These are phyloP conservation scores for Pythium aquatile DNA, from an alignment of 352 stramenopile genomes.

Conservation along the genomic window DNA sequence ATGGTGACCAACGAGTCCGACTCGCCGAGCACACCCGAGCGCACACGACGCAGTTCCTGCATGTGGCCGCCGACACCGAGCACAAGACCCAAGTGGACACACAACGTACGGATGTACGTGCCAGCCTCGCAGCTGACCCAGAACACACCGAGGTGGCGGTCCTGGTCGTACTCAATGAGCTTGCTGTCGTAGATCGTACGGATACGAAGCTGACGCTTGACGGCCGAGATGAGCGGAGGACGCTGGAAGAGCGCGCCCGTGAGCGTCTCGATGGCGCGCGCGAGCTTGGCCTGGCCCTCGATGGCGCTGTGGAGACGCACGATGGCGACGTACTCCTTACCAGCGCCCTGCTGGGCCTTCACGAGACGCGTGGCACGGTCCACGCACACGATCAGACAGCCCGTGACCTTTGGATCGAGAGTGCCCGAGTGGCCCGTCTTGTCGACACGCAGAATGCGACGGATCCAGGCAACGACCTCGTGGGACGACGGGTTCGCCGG, in stretches of 20 bases:
- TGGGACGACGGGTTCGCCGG: conserved; percentile 99
- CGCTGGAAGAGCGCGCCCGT: conserved; percentile 99
- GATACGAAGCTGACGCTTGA: conserved; percentile 99
- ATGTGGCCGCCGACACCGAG: conserved; percentile 98
- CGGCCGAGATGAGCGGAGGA: conserved; percentile 98
- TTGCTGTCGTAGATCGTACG: conserved; percentile 99
- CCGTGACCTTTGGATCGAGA: conserved; percentile 99
- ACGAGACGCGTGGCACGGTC: conserved; percentile 96
- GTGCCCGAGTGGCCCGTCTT: conserved; percentile 99
- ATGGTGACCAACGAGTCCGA: conserved; percentile 98
- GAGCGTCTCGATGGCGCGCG: conserved; percentile 97
- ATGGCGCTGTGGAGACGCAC: conserved; percentile 97
- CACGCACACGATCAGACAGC: conserved; percentile 99
- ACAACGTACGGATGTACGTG: conserved; percentile 99
- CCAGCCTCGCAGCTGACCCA: conserved; percentile 97
- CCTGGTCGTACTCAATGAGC: conserved; percentile 98
- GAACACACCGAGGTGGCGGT: conserved; percentile 97
- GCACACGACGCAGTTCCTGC: conserved; percentile 98
- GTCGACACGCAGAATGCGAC: conserved; percentile 99
- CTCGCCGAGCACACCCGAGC: conserved; percentile 96
- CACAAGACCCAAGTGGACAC: conserved; percentile 98
- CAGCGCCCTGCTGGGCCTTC: conserved; percentile 92
- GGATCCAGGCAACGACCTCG: conserved; percentile 99
- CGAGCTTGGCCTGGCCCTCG: conserved; percentile 90
- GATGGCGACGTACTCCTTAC: conserved; percentile 99